Evolutionary conservation across 768 basidiomycete species (phyloP), one percentile per base, ranked within the genome.

Genomic region (Tulasnella sp.): DNA sequence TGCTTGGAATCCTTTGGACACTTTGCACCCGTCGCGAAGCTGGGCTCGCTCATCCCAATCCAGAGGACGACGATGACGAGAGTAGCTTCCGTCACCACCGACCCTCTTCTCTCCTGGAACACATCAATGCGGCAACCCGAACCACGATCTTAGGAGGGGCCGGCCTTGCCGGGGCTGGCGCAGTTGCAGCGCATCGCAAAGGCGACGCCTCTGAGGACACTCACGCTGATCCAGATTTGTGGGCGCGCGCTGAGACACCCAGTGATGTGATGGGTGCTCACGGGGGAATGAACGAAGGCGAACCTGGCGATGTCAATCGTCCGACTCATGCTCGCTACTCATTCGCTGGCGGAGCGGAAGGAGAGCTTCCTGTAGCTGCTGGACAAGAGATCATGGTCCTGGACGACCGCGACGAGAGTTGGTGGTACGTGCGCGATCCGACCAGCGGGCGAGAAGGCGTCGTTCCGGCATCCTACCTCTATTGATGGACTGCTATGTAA

Each of bases 371-470:
- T 0, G 80, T 93, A 72, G 83, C 84, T 11, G 84, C 88, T 2
- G 91, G 93, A 9, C 82, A 86, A 71, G 89, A 90, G 77, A 81
- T 94, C 4, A 88, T 90, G 76, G 85, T 94, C 39, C 81, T 94
- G 66, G 91, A 93, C 79, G 91, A 94, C 79, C 84, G 85, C 76
- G 92, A 94, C 80, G 83, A 86, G 77, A 88, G 89, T 90, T 98
- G 95, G 95, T 97, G 94, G 95, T 95, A 91, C 77, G 92, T 90
- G 67, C 86, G 93, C 37, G 92, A 95, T 79, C 82, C 86, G 26
- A 85, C 86, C 67, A 89, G 89, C 63, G 91, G 94, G 9, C 86
- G 83, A 65, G 92, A 95, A 81, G 95, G 95, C 14, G 91, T 95
- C 37, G 91, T 97, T 66, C 95, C 95, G 9, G 91, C 93, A 47